These are phyloP conservation scores for Colletotrichum sp. DNA, from an alignment of 2,329 filamentous ascomycete species.

Conservation along the genomic window DNA sequence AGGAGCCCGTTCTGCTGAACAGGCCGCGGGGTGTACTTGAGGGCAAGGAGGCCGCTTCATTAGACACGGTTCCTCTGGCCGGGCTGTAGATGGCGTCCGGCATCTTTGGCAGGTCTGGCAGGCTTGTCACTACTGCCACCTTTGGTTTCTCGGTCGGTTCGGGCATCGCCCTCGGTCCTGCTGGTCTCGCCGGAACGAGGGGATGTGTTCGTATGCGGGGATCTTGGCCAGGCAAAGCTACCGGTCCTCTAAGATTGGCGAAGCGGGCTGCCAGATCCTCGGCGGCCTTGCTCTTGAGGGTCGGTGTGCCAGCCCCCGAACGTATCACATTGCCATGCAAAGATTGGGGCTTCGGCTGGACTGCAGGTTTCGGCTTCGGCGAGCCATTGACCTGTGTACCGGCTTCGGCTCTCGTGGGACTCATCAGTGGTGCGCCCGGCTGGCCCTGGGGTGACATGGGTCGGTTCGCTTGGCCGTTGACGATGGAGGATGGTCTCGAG, in stretches of 20 bases:
- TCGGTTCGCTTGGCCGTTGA: conserved; percentile 3
- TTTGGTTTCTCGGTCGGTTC: conserved; percentile 43
- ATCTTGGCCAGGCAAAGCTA: conserved; percentile 50
- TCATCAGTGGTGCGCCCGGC: conserved; percentile 24
- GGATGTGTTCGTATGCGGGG: conserved; percentile 58
- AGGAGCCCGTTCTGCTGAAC: conserved; percentile 56
- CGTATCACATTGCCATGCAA: conserved; percentile 67
- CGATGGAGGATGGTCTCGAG: conserved; percentile 5
- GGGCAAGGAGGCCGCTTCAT: conserved; percentile 68
- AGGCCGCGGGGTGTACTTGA: conserved; percentile 69
- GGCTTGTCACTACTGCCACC: conserved; percentile 54
- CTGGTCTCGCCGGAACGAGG: conserved; percentile 41
- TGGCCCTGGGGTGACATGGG: conserved; percentile 17
- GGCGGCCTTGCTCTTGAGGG: conserved; percentile 33
- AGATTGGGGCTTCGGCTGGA: conserved; percentile 72
- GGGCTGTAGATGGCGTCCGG: conserved; percentile 81
- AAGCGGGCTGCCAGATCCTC: conserved; percentile 63
- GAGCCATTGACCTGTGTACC: conserved; percentile 10
- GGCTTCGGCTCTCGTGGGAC: not conserved
- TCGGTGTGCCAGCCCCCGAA: conserved; percentile 32
- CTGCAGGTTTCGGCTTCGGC: conserved; percentile 45
- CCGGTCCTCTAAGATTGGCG: conserved; percentile 56
- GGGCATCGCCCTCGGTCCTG: conserved; percentile 61
- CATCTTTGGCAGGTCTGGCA: conserved; percentile 68
- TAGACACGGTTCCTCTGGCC: conserved; percentile 73